Percentiles rank a stretch among this genome's conserved stretches.
Conservation (phyloP, 371 early-diverging fungal genomes). For the Nematocida parisii region DNA sequence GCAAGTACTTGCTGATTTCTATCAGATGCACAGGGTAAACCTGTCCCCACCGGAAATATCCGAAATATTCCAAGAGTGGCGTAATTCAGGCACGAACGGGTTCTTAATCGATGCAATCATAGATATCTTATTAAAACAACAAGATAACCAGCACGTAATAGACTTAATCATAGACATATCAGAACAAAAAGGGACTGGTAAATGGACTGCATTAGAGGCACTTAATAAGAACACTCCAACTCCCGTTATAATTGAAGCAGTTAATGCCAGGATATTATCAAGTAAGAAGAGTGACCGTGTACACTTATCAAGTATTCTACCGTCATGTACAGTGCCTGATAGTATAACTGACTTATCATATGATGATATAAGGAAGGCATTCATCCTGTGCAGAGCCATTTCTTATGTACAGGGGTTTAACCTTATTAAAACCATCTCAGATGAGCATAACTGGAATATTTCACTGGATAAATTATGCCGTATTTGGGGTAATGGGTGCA, state of each 20-base stretch:
- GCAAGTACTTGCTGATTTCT: constrained; percentile 94
- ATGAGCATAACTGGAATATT: constrained; percentile 83
- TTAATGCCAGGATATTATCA: constrained; percentile 89
- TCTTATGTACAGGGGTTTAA: constrained; percentile 98
- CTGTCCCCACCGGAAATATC: constrained; percentile 80
- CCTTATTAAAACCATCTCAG: constrained; percentile 87
- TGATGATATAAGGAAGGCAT: constrained; percentile 77
- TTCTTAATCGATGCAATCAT: constrained; percentile 90
- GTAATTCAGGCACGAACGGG: constrained; percentile 82
- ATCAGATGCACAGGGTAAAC: constrained; percentile 81
- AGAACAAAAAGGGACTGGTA: constrained; percentile 95
- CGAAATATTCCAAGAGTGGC: constrained; percentile 82
- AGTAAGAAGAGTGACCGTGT: constrained; percentile 84
- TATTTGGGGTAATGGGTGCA: constrained; percentile 99
- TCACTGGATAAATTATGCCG: constrained; percentile 87
- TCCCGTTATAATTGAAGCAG: constrained; percentile 91
- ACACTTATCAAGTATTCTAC: background rate
- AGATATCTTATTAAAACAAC: constrained; percentile 84
- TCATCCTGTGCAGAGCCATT: constrained; percentile 90
- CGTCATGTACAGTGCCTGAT: background rate
- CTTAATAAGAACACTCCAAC: constrained; percentile 86
- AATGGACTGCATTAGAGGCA: constrained; percentile 89
- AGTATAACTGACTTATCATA: constrained; percentile 71
- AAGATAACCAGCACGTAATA: constrained; percentile 78
- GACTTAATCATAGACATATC: constrained; percentile 90